phyloP scores from a whole-genome alignment of 495 filamentous ascomycete genomes.

The Cudoniella acicularis region DNA sequence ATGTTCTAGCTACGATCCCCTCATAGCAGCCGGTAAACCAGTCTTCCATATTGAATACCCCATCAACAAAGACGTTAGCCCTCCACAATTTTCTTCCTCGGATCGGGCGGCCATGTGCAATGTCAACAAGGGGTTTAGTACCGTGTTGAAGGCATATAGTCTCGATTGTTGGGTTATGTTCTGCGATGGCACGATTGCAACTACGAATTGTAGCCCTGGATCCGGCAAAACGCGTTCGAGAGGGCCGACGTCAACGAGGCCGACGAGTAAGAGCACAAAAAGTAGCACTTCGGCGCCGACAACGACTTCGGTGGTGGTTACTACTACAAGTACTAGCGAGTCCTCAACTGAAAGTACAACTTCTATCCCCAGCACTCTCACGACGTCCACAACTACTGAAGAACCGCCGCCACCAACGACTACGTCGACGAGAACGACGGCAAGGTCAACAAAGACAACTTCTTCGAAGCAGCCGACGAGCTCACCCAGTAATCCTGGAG shows the following conservation, averaged over 20 bases:
- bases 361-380: too few relatives aligned
- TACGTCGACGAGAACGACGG: not conserved
- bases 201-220: not conserved
- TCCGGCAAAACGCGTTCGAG: not conserved
- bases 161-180: not conserved
- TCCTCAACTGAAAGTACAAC: too few relatives aligned
- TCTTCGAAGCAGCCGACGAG: not conserved
- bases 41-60: constrained; percentile 10
- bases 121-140: constrained; percentile 3
- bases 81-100: too few relatives aligned
- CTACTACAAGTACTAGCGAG: too few relatives aligned
- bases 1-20: not conserved
- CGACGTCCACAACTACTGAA: not conserved
- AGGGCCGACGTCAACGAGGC: not conserved
- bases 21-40: not conserved
- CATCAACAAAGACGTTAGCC: too few relatives aligned
- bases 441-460: not conserved
- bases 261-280: not conserved
- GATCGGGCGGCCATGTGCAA: too few relatives aligned
- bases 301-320: too few relatives aligned
- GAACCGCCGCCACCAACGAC: not conserved
- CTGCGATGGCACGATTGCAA: constrained; percentile 3
- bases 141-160: not conserved
- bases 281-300: not conserved
- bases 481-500: not conserved